A percentile compares a stretch with the other conserved stretches of the same genome.
These are phyloP conservation scores for Cymbopogon citratus DNA, from an alignment of 176 grass and related monocot genomes.

Conservation along the genomic window DNA sequence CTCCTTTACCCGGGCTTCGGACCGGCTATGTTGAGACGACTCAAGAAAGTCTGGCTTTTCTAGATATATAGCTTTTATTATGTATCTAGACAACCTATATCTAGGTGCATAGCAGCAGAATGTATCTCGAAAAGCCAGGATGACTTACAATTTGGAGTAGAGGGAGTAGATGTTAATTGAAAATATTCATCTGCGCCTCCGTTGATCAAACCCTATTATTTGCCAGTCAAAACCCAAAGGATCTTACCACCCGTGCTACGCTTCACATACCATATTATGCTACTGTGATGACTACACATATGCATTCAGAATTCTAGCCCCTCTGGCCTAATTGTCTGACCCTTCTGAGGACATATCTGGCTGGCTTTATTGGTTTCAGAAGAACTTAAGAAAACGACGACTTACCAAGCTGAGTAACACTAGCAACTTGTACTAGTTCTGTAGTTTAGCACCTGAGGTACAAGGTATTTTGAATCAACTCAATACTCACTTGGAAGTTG, in stretches of 20 bases:
- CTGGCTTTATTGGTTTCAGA: neutral
- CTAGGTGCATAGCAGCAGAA: too few relatives aligned
- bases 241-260: neutral
- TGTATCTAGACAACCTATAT: too few relatives aligned
- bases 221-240: neutral
- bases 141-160: too few relatives aligned
- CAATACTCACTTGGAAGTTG: neutral
- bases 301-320: constrained; percentile 14
- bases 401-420: neutral
- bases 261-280: neutral
- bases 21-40: too few relatives aligned
- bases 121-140: too few relatives aligned
- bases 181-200: neutral
- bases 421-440: neutral
- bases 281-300: neutral
- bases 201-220: neutral
- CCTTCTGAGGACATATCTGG: neutral
- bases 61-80: too few relatives aligned
- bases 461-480: neutral
- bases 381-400: neutral
- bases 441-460: neutral
- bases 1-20: too few relatives aligned
- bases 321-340: neutral
- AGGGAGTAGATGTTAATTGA: neutral
- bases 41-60: too few relatives aligned